Evolutionary conservation across 2,329 filamentous ascomycete species (phyloP), one percentile per base, ranked within the genome.

Genomic region (Penicillium nordicum): DNA sequence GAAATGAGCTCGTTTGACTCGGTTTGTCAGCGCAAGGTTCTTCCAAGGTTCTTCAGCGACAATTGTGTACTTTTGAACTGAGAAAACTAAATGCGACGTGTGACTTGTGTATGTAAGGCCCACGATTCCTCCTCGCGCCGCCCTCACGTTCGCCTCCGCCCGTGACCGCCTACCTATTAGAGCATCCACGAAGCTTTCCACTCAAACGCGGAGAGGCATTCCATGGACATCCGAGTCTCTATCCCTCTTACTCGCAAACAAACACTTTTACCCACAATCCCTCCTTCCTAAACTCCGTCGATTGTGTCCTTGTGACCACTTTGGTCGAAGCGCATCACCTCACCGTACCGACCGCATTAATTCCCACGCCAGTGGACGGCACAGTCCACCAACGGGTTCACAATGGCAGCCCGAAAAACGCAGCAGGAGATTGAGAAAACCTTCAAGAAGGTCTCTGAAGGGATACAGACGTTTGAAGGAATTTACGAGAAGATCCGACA

Each of bases 361-460:
- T 57, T 53, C 53, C 55, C 60, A 55, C 55, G 50, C 54, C 57
- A 56, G 61, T 62, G 63, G 63, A 63, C 59, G 55, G 55, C 48
- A 53, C 60, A 55, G 62, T 67, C 63, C 68, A 58, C 59, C 45
- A 61, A 59, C 61, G 57, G 60, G 55, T 59, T 59, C 58, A 62
- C 76, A 69, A 99, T 99, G 94, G 91, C 94, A 69, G 90, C 90
- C 74, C 87, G 94, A 75, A 99, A 99, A 83, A 84, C 96, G 69
- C 90, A 94, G 76, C 92, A 97, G 80, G 94, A 99, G 80, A 93
- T 97, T 70, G 94, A 99, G 73, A 96, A 97, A 81, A 96, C 91
- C 84, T 97, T 97, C 86, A 99, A 99, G 79, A 96, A 96, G 82
- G 92, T 97, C 71, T 84, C 86, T 46, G 93, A 97, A 80, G 94